A percentile compares a stretch with the other conserved stretches of the same genome.
phyloP scores from a whole-genome alignment of 1,284 basidiomycete genomes.

The Inonotus hispidus region DNA sequence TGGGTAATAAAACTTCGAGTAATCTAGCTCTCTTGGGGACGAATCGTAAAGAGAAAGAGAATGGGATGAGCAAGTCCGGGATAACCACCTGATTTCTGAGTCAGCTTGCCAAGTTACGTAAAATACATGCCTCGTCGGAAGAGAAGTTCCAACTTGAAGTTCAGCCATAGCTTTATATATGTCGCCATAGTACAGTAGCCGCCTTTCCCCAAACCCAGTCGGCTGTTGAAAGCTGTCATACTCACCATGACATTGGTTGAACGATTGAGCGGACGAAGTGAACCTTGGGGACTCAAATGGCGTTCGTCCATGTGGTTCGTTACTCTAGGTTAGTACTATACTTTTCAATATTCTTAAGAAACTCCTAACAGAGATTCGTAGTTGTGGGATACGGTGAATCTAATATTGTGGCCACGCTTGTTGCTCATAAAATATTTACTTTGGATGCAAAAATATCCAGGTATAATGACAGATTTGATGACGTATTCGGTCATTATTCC shows the following conservation, averaged over 20 bases:
- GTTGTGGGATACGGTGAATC: slow-evolving; percentile 21
- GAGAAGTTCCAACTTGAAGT: too few relatives aligned
- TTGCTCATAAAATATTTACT: too few relatives aligned
- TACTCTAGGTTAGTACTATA: slow-evolving; percentile 33
- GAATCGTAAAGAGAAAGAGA: too few relatives aligned
- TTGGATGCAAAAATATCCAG: slow-evolving; percentile 32
- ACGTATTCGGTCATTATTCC: slow-evolving; percentile 70
- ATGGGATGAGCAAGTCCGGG: too few relatives aligned
- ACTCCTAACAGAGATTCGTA: neutral
- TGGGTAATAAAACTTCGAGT: too few relatives aligned
- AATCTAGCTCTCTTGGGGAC: too few relatives aligned
- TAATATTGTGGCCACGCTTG: neutral
- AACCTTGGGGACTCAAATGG: slow-evolving; percentile 14
- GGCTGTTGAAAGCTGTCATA: neutral
- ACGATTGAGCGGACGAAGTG: neutral
- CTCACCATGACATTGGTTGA: neutral
- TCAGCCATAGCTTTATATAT: too few relatives aligned
- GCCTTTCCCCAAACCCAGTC: too few relatives aligned
- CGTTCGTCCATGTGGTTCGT: slow-evolving; percentile 50
- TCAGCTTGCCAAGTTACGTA: too few relatives aligned
- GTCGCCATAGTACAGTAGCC: too few relatives aligned
- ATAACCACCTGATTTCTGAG: too few relatives aligned
- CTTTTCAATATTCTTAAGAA: neutral
- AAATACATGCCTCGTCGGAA: too few relatives aligned
- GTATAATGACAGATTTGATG: slow-evolving; percentile 56